Evolutionary conservation across 768 basidiomycete species (phyloP).

Genomic region (Amylocystis lapponica): DNA sequence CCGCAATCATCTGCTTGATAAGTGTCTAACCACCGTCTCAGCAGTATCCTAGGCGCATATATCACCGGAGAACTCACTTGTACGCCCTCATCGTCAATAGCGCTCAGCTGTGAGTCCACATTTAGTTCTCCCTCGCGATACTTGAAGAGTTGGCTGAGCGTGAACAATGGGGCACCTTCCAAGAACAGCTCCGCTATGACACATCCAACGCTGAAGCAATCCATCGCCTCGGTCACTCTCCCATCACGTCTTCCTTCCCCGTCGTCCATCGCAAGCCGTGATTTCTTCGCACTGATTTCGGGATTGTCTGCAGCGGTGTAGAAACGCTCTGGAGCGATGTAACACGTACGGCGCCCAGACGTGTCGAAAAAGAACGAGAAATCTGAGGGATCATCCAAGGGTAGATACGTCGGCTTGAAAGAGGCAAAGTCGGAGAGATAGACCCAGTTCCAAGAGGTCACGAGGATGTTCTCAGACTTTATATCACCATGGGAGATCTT

Average conservation of each 20-base stretch:
- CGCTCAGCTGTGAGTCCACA: constrained; percentile 62
- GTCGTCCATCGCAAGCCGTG: constrained; percentile 45
- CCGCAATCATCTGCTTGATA: constrained; percentile 85
- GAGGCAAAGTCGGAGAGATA: constrained; percentile 92
- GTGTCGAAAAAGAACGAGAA: constrained; percentile 99
- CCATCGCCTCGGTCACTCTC: constrained; percentile 92
- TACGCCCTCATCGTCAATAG: constrained; percentile 78
- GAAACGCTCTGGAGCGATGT: constrained; percentile 94
- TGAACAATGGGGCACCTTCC: constrained; percentile 91
- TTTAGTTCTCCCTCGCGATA: constrained; percentile 83
- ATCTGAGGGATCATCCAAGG: constrained; percentile 93
- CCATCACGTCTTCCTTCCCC: constrained; percentile 66
- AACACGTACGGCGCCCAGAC: constrained; percentile 88
- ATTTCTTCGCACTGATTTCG: constrained; percentile 63
- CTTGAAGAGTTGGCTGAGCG: constrained; percentile 91
- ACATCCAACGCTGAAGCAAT: constrained; percentile 92
- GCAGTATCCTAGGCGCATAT: neutral
- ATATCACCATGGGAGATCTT: constrained; percentile 97
- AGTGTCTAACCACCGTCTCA: constrained; percentile 48
- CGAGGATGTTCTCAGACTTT: constrained; percentile 94
- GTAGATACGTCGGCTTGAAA: constrained; percentile 93
- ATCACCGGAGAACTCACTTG: constrained; percentile 46
- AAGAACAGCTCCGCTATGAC: constrained; percentile 94
- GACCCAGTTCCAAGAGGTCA: constrained; percentile 94
- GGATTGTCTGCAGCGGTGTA: constrained; percentile 68